A percentile compares a stretch with the other conserved stretches of the same genome.
phyloP scores from a whole-genome alignment of 78 protist genomes.

The Diacronema lutheri region DNA sequence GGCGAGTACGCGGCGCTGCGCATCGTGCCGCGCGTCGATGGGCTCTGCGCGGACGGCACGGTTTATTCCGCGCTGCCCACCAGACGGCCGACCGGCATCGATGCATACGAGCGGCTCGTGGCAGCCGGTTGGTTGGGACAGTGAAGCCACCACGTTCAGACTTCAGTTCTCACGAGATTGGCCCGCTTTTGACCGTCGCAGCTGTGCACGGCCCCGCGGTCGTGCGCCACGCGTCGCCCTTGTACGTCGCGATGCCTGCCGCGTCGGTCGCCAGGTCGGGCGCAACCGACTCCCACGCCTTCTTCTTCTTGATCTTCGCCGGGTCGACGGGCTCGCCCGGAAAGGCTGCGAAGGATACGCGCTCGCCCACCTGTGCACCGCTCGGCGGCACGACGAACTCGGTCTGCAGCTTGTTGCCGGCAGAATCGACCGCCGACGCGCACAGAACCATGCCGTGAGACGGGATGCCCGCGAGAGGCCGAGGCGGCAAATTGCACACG shows the following conservation, averaged over 20 bases:
- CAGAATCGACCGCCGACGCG: conserved; percentile 46
- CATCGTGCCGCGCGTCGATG: too few relatives aligned
- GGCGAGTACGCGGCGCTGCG: too few relatives aligned
- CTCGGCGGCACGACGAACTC: conserved; percentile 55
- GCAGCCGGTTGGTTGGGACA: too few relatives aligned
- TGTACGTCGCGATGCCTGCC: conserved; percentile 47
- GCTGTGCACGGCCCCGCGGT: too few relatives aligned
- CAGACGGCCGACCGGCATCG: too few relatives aligned
- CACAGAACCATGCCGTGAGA: conserved; percentile 82
- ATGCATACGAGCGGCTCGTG: too few relatives aligned
- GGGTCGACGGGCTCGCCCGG: conserved; percentile 62
- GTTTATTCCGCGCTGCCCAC: too few relatives aligned
- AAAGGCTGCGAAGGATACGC: conserved; percentile 45
- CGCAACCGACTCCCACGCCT: conserved; percentile 38
- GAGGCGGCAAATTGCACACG: conserved; percentile 70
- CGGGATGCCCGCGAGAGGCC: conserved; percentile 58
- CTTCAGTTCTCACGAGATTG: too few relatives aligned
- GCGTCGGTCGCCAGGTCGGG: conserved; percentile 42
- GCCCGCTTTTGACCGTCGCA: too few relatives aligned
- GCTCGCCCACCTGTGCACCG: conserved; percentile 53
- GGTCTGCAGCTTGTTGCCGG: neutral
- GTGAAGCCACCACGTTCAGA: too few relatives aligned
- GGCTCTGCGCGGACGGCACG: too few relatives aligned
- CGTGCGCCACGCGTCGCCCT: conserved; percentile 24
- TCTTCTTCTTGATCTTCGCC: conserved; percentile 44